phyloP scores from a whole-genome alignment of 305 asterid species.

The Salvia sclarea region DNA sequence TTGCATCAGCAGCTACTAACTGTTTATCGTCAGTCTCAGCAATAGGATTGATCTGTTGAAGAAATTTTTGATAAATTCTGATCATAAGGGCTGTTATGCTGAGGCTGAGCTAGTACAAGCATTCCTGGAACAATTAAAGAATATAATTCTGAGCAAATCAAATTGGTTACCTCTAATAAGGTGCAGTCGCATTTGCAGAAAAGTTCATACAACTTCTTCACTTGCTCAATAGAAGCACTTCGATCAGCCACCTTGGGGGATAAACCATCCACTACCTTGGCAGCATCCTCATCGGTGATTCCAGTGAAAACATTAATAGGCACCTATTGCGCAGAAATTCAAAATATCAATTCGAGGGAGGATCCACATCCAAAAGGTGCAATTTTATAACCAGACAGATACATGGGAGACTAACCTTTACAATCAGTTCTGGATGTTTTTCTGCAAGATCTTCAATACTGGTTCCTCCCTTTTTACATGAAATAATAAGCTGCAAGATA shows the following conservation, averaged over 20 bases:
- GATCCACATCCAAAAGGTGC: not conserved
- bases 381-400: conserved; percentile 18
- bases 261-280: conserved; percentile 94
- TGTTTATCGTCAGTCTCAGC: conserved; percentile 91
- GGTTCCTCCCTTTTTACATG: conserved; percentile 96
- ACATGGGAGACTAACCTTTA: conserved; percentile 51
- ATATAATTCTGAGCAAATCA: not conserved
- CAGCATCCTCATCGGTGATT: conserved; percentile 92
- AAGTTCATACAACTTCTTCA: conserved; percentile 86
- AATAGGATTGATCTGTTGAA: conserved; percentile 80
- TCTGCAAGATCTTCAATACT: conserved; percentile 96
- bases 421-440: conserved; percentile 76
- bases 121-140: not conserved
- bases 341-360: conserved; percentile 3
- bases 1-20: conserved; percentile 97
- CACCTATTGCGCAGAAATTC: conserved; percentile 3
- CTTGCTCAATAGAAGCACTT: conserved; percentile 80
- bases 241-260: conserved; percentile 84
- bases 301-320: conserved; percentile 88
- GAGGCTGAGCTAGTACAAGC: conserved; percentile 22
- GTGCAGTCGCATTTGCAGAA: conserved; percentile 95
- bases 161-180: conserved; percentile 64
- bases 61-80: not conserved
- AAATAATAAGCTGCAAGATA: conserved; percentile 78
- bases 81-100: conserved; percentile 8